Conservation (phyloP, 2,329 filamentous ascomycete species). For the Aspergillus thermomutatus region DNA sequence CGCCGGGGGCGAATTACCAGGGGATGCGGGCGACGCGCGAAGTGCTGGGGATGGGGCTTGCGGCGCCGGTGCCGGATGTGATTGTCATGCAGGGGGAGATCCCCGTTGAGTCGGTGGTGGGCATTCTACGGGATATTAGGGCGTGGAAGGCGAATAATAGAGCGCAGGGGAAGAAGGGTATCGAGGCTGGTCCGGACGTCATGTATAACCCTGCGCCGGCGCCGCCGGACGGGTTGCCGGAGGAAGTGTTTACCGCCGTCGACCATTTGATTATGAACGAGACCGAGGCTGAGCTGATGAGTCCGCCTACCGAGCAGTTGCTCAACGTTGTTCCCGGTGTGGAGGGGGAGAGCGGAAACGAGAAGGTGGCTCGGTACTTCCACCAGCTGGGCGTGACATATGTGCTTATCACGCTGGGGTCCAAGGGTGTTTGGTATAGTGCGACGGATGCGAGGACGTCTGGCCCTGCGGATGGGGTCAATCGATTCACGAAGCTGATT, state of each 20-base stretch:
- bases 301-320: slow-evolving; percentile 45
- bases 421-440: slow-evolving; percentile 70
- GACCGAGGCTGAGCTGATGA: slow-evolving; percentile 76
- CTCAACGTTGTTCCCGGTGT: slow-evolving; percentile 27
- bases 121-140: slow-evolving; percentile 48
- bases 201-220: slow-evolving; percentile 88
- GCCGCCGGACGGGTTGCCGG: slow-evolving; percentile 67
- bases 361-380: slow-evolving; percentile 61
- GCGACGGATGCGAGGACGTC: slow-evolving; percentile 48
- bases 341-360: slow-evolving; percentile 44
- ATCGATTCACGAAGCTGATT: slow-evolving; percentile 42
- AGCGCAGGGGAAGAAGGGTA: slow-evolving; percentile 30
- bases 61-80: slow-evolving; percentile 53
- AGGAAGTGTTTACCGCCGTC: slow-evolving; percentile 62
- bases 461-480: slow-evolving; percentile 27
- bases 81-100: slow-evolving; percentile 79
- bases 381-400: slow-evolving; percentile 67
- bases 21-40: slow-evolving; percentile 40
- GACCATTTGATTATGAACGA: slow-evolving; percentile 86
- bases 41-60: slow-evolving; percentile 37
- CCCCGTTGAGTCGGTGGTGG: slow-evolving; percentile 62
- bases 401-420: slow-evolving; percentile 80
- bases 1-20: slow-evolving; percentile 64
- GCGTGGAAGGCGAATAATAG: slow-evolving; percentile 44
- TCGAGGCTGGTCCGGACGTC: slow-evolving; percentile 52